Percentiles rank a stretch among this genome's conserved stretches.
Conservation (phyloP, 495 filamentous ascomycete genomes). For the Penicillium soppii region DNA sequence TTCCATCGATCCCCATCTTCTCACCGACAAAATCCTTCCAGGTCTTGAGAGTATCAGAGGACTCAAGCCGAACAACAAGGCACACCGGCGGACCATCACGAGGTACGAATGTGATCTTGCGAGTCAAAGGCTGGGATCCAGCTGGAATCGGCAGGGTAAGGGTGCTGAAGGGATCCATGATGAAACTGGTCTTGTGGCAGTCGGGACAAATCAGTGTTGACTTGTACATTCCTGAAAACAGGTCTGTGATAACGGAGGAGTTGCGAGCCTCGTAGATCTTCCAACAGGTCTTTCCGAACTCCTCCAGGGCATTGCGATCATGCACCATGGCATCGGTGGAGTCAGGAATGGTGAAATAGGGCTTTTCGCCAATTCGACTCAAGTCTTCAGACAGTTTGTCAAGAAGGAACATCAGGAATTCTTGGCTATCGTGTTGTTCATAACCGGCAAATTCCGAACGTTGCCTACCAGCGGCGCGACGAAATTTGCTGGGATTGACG, state of each 20-base stretch:
- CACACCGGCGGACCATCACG: slow-evolving; percentile 62
- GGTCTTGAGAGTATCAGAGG: slow-evolving; percentile 66
- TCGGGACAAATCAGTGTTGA: slow-evolving; percentile 89
- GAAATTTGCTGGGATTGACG: slow-evolving; percentile 74
- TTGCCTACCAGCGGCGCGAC: slow-evolving; percentile 73
- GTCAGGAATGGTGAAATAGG: slow-evolving; percentile 96
- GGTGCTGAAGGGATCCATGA: slow-evolving; percentile 96
- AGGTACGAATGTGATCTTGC: slow-evolving; percentile 71
- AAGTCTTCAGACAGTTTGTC: slow-evolving; percentile 94
- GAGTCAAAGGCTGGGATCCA: slow-evolving; percentile 72
- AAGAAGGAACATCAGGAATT: slow-evolving; percentile 94
- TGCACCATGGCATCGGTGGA: slow-evolving; percentile 96
- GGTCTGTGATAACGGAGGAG: slow-evolving; percentile 89
- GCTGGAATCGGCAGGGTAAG: slow-evolving; percentile 81
- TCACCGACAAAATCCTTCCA: slow-evolving; percentile 76
- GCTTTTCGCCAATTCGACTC: slow-evolving; percentile 91
- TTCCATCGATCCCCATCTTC: slow-evolving; percentile 57
- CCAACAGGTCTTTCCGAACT: slow-evolving; percentile 85
- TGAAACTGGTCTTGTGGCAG: slow-evolving; percentile 95
- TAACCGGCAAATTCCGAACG: slow-evolving; percentile 88
- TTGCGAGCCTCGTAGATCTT: slow-evolving; percentile 90
- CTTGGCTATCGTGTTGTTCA: slow-evolving; percentile 95
- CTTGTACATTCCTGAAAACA: slow-evolving; percentile 97
- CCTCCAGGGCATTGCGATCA: slow-evolving; percentile 69
- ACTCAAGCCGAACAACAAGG: slow-evolving; percentile 86